Percentiles rank a stretch among this genome's conserved stretches.
Conservation (phyloP, 2,329 filamentous ascomycete genomes). For the Fusarium sp. region DNA sequence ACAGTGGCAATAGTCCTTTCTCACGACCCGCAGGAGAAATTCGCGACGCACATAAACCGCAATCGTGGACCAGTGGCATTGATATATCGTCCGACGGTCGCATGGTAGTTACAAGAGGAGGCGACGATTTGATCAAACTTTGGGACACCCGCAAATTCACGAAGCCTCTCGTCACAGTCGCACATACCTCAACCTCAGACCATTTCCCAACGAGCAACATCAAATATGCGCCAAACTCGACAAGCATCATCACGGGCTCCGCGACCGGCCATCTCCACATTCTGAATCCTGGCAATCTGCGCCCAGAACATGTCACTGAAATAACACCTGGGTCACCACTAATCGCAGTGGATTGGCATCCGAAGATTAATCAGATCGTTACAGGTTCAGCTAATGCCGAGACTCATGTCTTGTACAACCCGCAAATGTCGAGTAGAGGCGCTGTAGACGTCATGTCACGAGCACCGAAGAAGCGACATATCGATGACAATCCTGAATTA, state of each 20-base stretch:
- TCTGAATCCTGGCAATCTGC: constrained; percentile 89
- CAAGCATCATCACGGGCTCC: constrained; percentile 89
- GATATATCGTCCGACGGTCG: constrained; percentile 92
- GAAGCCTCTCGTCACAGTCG: constrained; percentile 79
- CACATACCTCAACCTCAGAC: constrained; percentile 83
- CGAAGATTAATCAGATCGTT: constrained; percentile 94
- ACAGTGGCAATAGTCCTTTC: constrained; percentile 87
- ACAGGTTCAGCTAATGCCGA: constrained; percentile 92
- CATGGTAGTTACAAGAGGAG: constrained; percentile 88
- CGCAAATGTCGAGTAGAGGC: constrained; percentile 80
- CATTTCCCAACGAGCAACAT: constrained; percentile 89
- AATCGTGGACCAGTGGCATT: constrained; percentile 91
- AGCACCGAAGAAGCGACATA: constrained; percentile 91
- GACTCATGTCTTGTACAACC: constrained; percentile 90
- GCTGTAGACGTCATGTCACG: constrained; percentile 91
- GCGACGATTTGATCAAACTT: constrained; percentile 91
- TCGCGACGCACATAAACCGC: constrained; percentile 79
- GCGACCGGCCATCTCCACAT: constrained; percentile 88
- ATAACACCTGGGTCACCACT: constrained; percentile 87
- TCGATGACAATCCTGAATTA: constrained; percentile 89
- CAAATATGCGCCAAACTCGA: constrained; percentile 83
- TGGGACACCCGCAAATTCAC: constrained; percentile 99
- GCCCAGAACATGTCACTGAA: constrained; percentile 83
- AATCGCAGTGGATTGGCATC: constrained; percentile 89
- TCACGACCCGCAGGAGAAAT: constrained; percentile 84